Evolutionary conservation across 345 rosid genomes (phyloP).

Genomic region (Geranium rotundifolium): DNA sequence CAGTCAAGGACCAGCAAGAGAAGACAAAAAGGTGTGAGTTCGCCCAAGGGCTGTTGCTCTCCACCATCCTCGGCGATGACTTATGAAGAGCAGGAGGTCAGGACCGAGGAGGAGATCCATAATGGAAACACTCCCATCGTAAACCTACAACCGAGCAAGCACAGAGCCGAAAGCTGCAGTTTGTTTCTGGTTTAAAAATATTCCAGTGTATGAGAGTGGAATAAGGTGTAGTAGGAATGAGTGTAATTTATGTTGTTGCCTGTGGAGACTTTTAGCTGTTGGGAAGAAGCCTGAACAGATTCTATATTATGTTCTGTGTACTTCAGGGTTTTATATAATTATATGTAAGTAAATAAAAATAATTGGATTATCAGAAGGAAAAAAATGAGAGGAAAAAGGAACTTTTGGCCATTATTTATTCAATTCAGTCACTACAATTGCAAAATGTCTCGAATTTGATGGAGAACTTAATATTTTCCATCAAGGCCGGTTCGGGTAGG

Average conservation of each 20-base stretch:
- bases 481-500: no score
- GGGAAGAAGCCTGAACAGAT: not conserved
- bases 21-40: conserved; percentile 58
- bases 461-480: no score
- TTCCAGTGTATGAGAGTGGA: not conserved
- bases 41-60: conserved; percentile 57
- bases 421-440: no score
- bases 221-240: not conserved
- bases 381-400: no score
- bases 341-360: no score
- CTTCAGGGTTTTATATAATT: no score
- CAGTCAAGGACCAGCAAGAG: conserved; percentile 68
- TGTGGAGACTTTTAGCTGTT: not conserved
- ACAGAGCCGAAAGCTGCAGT: not conserved
- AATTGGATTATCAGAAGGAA: no score
- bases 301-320: not conserved
- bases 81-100: conserved; percentile 27
- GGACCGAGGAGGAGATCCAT: not conserved
- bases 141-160: not conserved
- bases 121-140: not conserved
- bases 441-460: no score
- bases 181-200: not conserved
- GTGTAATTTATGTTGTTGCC: not conserved
- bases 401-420: no score
- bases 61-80: conserved; percentile 47